Evolutionary conservation across 2,329 filamentous ascomycete species (phyloP).

Genomic region (Ascochyta koolunga): DNA sequence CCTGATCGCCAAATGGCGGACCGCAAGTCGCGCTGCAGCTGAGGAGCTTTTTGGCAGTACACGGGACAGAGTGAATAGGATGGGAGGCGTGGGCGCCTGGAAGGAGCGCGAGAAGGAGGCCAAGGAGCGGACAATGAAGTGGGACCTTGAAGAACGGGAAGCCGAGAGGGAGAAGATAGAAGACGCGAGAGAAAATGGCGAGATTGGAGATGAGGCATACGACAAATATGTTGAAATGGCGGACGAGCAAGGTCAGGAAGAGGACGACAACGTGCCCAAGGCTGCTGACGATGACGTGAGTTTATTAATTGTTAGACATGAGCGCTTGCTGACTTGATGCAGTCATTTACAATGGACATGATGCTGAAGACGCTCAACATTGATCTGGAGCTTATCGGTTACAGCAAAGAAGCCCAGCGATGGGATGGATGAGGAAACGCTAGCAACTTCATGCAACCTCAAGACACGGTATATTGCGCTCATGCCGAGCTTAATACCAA

Average conservation of each 20-base stretch:
- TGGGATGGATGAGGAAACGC: slow-evolving; percentile 60
- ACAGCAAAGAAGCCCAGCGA: slow-evolving; percentile 61
- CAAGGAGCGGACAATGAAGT: slow-evolving; percentile 43
- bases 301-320: slow-evolving; percentile 35
- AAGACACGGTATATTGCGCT: slow-evolving; percentile 17
- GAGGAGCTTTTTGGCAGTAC: slow-evolving; percentile 70
- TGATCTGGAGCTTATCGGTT: slow-evolving; percentile 67
- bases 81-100: slow-evolving; percentile 68
- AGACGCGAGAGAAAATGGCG: slow-evolving; percentile 45
- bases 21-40: slow-evolving; percentile 65
- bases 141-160: slow-evolving; percentile 45
- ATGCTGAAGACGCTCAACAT: slow-evolving; percentile 72
- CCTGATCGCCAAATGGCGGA: slow-evolving; percentile 66
- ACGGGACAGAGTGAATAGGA: slow-evolving; percentile 64
- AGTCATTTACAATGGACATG: slow-evolving; percentile 71
- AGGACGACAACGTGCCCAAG: slow-evolving; percentile 36
- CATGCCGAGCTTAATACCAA: slow-evolving; percentile 20
- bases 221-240: slow-evolving; percentile 50
- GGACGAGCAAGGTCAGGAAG: slow-evolving; percentile 49
- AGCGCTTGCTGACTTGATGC: slow-evolving; percentile 5
- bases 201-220: slow-evolving; percentile 56
- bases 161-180: slow-evolving; percentile 53
- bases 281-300: slow-evolving; percentile 48
- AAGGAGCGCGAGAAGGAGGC: slow-evolving; percentile 47
- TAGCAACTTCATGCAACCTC: background rate